These are phyloP conservation scores for Pseudognaphalium luteoalbum DNA, from an alignment of 129 eudicot species.

Conservation along the genomic window DNA sequence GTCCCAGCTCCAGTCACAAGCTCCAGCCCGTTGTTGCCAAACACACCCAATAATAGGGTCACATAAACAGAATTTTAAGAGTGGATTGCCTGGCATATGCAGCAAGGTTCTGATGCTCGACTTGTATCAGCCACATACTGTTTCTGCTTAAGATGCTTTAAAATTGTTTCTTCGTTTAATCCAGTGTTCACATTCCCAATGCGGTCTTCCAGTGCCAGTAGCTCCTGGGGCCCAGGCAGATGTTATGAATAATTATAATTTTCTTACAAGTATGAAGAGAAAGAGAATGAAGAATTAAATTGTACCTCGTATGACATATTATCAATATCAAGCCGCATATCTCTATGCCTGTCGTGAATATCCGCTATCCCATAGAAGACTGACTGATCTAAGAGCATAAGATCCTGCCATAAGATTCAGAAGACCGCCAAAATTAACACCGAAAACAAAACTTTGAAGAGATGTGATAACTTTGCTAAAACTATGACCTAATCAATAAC, in stretches of 20 bases:
- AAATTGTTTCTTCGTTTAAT: conserved; percentile 58
- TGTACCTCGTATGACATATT: conserved; percentile 90
- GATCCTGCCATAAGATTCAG: conserved; percentile 48
- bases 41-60: no score
- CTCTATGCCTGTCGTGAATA: conserved; percentile 75
- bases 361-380: conserved; percentile 72
- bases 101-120: conserved; percentile 64
- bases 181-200: conserved; percentile 84
- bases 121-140: conserved; percentile 29
- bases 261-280: background rate
- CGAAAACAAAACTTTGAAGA: background rate
- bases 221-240: conserved; percentile 44
- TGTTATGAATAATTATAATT: background rate
- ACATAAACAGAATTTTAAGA: background rate
- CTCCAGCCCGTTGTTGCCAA: no score
- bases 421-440: background rate
- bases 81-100: conserved; percentile 63
- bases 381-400: conserved; percentile 81
- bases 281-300: background rate
- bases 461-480: no score
- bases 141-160: conserved; percentile 47
- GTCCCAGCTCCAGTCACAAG: no score
- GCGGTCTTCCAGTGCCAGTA: conserved; percentile 79
- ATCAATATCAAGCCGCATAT: conserved; percentile 90
- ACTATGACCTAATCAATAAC: no score